A percentile compares a stretch with the other conserved stretches of the same genome.
Evolutionary conservation across 129 eudicot species (phyloP).

Genomic region (Dittrichia graveolens): DNA sequence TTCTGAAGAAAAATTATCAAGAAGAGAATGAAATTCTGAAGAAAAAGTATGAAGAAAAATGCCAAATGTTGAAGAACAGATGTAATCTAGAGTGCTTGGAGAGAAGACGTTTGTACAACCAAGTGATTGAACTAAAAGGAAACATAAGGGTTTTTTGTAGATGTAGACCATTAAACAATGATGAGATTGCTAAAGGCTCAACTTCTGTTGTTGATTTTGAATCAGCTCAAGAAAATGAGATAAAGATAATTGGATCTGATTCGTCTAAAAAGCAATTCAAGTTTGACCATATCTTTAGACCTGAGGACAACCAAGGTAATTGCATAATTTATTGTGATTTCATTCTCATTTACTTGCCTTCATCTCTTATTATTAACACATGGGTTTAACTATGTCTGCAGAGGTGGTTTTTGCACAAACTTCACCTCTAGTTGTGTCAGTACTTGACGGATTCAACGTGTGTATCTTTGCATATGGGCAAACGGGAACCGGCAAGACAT

Average conservation of each 20-base stretch:
- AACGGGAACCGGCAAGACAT: constrained; percentile 97
- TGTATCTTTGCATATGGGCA: constrained; percentile 99
- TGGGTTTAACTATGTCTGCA: constrained; percentile 39
- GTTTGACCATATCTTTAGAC: constrained; percentile 83
- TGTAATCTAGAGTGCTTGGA: constrained; percentile 63
- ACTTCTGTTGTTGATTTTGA: constrained; percentile 70
- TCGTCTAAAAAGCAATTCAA: constrained; percentile 81
- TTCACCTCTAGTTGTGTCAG: constrained; percentile 77
- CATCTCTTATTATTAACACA: not conserved
- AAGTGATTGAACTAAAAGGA: constrained; percentile 94
- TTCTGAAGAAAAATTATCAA: constrained; percentile 42
- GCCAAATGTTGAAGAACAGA: constrained; percentile 55
- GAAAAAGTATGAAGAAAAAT: constrained; percentile 53
- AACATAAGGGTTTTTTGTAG: constrained; percentile 95
- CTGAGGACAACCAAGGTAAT: constrained; percentile 90
- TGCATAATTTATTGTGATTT: not conserved
- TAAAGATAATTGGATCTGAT: constrained; percentile 68
- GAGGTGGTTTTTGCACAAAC: constrained; percentile 81
- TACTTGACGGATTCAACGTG: constrained; percentile 87
- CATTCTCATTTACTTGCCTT: not conserved
- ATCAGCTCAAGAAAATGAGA: constrained; percentile 75
- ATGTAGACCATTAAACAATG: constrained; percentile 78
- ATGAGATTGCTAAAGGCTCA: constrained; percentile 70
- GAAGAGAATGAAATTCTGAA: no score
- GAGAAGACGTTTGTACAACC: constrained; percentile 78